These are phyloP conservation scores for Fusarium neocosmosporiellum DNA, from an alignment of 2,329 filamentous ascomycete species.

Conservation along the genomic window DNA sequence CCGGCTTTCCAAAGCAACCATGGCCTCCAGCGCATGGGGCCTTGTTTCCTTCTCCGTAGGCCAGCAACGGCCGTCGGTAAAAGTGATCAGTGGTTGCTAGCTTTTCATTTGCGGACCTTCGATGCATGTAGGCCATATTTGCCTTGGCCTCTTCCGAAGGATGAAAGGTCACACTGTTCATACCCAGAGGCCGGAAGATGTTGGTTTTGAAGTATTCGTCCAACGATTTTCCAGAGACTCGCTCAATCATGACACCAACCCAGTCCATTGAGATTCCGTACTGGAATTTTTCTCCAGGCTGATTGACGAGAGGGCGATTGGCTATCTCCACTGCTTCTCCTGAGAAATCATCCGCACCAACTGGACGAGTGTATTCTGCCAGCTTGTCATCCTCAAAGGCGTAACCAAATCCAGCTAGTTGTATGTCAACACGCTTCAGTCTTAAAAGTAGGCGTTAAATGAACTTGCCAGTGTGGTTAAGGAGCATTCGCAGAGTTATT, in stretches of 20 bases:
- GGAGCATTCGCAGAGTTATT: not conserved
- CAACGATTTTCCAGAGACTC: not conserved
- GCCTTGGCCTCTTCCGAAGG: not conserved
- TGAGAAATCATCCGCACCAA: not conserved
- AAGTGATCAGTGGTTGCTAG: not conserved
- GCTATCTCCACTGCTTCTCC: not conserved
- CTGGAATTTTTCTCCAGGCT: not conserved
- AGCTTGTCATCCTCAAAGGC: not conserved
- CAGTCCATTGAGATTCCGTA: not conserved
- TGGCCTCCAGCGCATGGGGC: not conserved
- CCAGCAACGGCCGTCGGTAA: not conserved
- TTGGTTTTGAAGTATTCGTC: not conserved
- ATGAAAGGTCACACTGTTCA: not conserved
- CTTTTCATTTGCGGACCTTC: not conserved
- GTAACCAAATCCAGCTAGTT: not conserved
- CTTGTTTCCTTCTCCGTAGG: not conserved
- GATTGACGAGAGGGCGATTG: not conserved
- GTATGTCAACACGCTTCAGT: not conserved
- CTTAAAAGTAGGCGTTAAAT: not conserved
- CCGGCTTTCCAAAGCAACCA: not conserved
- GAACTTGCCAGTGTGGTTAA: not conserved
- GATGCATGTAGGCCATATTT: not conserved
- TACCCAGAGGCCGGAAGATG: not conserved
- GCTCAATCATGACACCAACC: not conserved
- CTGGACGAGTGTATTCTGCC: not conserved